Percentiles rank a stretch among this genome's conserved stretches.
phyloP scores from a whole-genome alignment of 2,329 filamentous ascomycete genomes.

The Xylaria sp. region DNA sequence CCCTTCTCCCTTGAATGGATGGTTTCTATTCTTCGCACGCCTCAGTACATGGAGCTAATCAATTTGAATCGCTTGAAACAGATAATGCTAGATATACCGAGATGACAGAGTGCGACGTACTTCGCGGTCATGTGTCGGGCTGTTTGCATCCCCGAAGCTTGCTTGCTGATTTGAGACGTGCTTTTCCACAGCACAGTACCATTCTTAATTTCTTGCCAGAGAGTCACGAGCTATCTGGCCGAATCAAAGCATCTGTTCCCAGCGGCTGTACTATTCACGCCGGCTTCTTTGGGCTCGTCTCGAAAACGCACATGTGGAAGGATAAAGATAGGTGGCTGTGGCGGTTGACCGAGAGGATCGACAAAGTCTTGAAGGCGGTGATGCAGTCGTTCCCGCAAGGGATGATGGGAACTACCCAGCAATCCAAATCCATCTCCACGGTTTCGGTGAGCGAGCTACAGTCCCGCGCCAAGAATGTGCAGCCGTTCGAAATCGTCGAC shows the following conservation, averaged over 20 bases:
- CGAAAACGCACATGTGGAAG: conserved; percentile 32
- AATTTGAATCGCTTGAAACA: background rate
- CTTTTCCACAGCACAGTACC: conserved; percentile 43
- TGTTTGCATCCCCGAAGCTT: conserved; percentile 48
- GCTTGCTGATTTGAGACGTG: conserved; percentile 45
- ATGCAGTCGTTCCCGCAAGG: conserved; percentile 36
- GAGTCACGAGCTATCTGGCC: conserved; percentile 44
- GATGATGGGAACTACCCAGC: background rate
- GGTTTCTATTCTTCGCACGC: background rate
- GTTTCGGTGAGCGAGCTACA: conserved; percentile 47
- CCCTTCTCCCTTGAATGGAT: conserved; percentile 19
- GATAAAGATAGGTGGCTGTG: conserved; percentile 20
- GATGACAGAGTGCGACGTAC: conserved; percentile 2
- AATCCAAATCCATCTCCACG: conserved; percentile 20
- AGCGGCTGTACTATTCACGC: conserved; percentile 46
- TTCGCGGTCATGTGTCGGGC: conserved; percentile 10
- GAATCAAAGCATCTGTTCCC: conserved; percentile 44
- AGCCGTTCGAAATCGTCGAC: conserved; percentile 52
- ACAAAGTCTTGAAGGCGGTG: conserved; percentile 42
- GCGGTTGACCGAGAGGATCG: background rate
- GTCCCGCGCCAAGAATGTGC: conserved; percentile 4
- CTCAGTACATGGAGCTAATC: background rate
- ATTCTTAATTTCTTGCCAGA: conserved; percentile 52
- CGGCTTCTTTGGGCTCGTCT: conserved; percentile 22
- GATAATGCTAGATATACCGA: conserved; percentile 42